Percentiles rank a stretch among this genome's conserved stretches.
These are phyloP conservation scores for Babesia bigemina DNA, from an alignment of 169 alveolate species.

Conservation along the genomic window DNA sequence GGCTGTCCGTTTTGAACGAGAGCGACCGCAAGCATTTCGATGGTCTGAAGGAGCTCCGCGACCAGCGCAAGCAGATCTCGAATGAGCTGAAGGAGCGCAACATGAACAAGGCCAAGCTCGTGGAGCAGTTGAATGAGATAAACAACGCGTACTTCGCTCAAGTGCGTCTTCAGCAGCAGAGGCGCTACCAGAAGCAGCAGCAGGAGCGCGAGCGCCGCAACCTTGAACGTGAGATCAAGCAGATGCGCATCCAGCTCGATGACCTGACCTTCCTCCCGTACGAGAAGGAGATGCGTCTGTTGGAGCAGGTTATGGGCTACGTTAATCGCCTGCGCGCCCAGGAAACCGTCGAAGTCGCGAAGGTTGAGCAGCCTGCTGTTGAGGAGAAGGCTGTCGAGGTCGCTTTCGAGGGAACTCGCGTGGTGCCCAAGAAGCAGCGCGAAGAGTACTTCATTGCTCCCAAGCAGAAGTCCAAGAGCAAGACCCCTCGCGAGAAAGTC, in stretches of 20 bases:
- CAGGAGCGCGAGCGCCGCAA: slow-evolving; percentile 64
- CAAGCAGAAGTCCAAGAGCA: slow-evolving; percentile 53
- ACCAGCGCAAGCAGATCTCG: slow-evolving; percentile 37
- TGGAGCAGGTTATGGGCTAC: slow-evolving; percentile 61
- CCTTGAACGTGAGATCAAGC: slow-evolving; percentile 60
- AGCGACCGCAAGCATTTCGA: slow-evolving; percentile 56
- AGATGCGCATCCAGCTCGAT: slow-evolving; percentile 61
- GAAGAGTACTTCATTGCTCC: slow-evolving; percentile 65
- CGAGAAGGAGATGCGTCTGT: slow-evolving; percentile 62
- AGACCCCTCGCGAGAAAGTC: slow-evolving; percentile 70
- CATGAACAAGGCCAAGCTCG: slow-evolving; percentile 37
- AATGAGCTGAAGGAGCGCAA: slow-evolving; percentile 61
- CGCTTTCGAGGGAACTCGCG: slow-evolving; percentile 44
- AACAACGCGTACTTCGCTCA: slow-evolving; percentile 63
- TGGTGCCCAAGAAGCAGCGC: slow-evolving; percentile 66
- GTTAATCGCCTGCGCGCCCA: slow-evolving; percentile 25
- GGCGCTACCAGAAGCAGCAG: slow-evolving; percentile 58
- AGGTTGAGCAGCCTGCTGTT: slow-evolving; percentile 28
- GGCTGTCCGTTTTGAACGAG: slow-evolving; percentile 43
- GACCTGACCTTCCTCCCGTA: slow-evolving; percentile 57
- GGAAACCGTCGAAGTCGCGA: slow-evolving; percentile 18
- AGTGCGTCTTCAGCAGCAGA: slow-evolving; percentile 54
- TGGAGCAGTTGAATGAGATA: slow-evolving; percentile 64
- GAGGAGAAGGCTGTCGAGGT: slow-evolving; percentile 1
- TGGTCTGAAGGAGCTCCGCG: slow-evolving; percentile 41